Base-by-base conservation (phyloP, 2,329 filamentous ascomycete genomes). In the Erysiphe pulchra region DNA sequence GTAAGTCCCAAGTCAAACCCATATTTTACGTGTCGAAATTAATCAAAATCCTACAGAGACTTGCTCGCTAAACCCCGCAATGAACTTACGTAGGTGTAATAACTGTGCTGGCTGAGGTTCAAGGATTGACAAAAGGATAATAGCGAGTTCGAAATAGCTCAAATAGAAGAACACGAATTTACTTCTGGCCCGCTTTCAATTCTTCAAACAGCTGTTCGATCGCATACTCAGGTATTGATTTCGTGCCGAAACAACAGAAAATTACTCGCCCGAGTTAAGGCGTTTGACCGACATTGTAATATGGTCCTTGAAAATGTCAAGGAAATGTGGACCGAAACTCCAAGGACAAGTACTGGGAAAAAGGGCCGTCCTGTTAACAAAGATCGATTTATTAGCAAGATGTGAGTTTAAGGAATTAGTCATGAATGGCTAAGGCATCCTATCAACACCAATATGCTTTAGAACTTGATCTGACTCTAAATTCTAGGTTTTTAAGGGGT, bases 281-380 rank as follows among this genome's bases (percentile, higher is more conserved):
- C 90, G 7, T 98, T 98, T 61, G 90, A 98, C 65, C 73, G 90
- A 49, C 90, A 98, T 65, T 95, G 86, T 73, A 98, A 98, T 66
- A 95, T 98, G 90, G 82, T 93, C 3, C 69, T 94, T 42, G 85
- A 93, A 68, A 93, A 93, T 55, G 85, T 92, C 39, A 92, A 92
- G 70, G 90, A 98, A 67, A 95, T 98, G 87, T 98, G 90, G 90
- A 94, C 86, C 10, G 90, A 98, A 66, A 90, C 81, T 47, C 85
- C 87, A 43, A 69, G 76, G 49, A 70, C 82, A 57, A 76, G 80
- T 18, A 79, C 77, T 52, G 87, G 87, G 53, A 90, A 87, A 68
- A 86, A 85, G 65, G 86, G 86, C 47, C 70, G 80, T 56, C 77
- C 80, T 40, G 83, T 95, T 50, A 98, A 98, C 68, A 94, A 95